phyloP scores from a whole-genome alignment of 2,329 filamentous ascomycete species.

The Talaromyces verruculosus region DNA sequence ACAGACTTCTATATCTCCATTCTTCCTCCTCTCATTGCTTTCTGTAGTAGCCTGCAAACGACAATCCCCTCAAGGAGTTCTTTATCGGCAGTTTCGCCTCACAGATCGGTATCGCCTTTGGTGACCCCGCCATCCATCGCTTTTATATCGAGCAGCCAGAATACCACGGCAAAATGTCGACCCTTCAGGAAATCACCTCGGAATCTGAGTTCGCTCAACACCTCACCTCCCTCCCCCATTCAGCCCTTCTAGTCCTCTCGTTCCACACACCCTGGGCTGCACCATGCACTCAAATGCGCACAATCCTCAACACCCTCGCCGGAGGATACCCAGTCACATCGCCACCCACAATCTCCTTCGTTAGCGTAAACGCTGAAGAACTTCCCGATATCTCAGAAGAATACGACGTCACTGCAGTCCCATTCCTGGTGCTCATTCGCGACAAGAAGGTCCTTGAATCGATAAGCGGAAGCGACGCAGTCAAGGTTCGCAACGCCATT shows the following conservation, averaged over 20 bases:
- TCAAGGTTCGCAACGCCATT: constrained; percentile 80
- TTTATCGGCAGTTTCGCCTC: background rate
- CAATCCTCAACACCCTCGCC: constrained; percentile 80
- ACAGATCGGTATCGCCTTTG: background rate
- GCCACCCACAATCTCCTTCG: constrained; percentile 72
- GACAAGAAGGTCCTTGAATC: constrained; percentile 75
- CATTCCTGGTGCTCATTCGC: constrained; percentile 81
- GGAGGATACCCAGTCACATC: constrained; percentile 73
- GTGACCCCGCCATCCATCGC: background rate
- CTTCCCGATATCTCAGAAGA: constrained; percentile 85
- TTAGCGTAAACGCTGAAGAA: constrained; percentile 91
- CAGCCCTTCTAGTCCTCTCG: constrained; percentile 78
- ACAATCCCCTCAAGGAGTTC: background rate
- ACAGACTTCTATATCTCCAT: background rate
- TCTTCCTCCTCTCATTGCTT: background rate
- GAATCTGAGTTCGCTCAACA: constrained; percentile 71
- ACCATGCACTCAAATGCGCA: constrained; percentile 91
- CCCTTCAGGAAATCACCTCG: constrained; percentile 72
- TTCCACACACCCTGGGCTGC: constrained; percentile 98
- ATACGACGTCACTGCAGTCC: constrained; percentile 93
- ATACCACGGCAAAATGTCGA: constrained; percentile 60
- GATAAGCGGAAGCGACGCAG: constrained; percentile 84
- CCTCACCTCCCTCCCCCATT: constrained; percentile 63
- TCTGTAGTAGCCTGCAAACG: background rate
- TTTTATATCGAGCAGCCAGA: background rate